Conservation (phyloP, 768 basidiomycete species). For the Epithele typhae region DNA sequence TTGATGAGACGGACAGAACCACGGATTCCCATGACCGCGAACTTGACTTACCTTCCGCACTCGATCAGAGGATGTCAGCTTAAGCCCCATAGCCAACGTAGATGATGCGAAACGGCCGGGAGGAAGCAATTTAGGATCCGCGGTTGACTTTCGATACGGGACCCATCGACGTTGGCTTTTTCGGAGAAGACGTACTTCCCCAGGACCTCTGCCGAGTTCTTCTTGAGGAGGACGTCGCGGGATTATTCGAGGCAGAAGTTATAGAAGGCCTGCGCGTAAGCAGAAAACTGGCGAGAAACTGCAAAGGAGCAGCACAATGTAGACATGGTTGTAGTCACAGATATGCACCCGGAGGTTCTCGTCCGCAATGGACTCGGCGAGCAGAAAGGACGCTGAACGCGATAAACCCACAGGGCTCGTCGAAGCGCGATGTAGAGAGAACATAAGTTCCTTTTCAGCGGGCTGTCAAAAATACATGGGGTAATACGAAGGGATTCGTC, state of each 20-base stretch:
- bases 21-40: neutral
- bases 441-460: too few species aligned
- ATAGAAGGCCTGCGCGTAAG: constrained; percentile 60
- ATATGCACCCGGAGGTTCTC: constrained; percentile 53
- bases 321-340: too few species aligned
- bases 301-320: too few species aligned
- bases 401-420: too few species aligned
- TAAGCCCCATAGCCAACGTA: constrained; percentile 61
- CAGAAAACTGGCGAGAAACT: too few species aligned
- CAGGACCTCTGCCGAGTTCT: constrained; percentile 42
- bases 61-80: constrained; percentile 53
- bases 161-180: constrained; percentile 18
- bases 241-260: constrained; percentile 57
- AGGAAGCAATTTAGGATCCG: constrained; percentile 56
- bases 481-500: too few species aligned
- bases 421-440: too few species aligned
- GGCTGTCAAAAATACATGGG: too few species aligned
- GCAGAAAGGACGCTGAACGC: too few species aligned
- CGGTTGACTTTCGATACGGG: constrained; percentile 31
- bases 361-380: constrained; percentile 40
- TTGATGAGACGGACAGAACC: too few species aligned
- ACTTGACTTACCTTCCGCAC: constrained; percentile 51
- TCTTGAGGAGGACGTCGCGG: constrained; percentile 32
- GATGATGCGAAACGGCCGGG: constrained; percentile 54
- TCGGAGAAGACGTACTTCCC: constrained; percentile 60